A percentile compares a stretch with the other conserved stretches of the same genome.
Evolutionary conservation across 2,329 filamentous ascomycete genomes (phyloP).

Genomic region (Piedraia hortae): DNA sequence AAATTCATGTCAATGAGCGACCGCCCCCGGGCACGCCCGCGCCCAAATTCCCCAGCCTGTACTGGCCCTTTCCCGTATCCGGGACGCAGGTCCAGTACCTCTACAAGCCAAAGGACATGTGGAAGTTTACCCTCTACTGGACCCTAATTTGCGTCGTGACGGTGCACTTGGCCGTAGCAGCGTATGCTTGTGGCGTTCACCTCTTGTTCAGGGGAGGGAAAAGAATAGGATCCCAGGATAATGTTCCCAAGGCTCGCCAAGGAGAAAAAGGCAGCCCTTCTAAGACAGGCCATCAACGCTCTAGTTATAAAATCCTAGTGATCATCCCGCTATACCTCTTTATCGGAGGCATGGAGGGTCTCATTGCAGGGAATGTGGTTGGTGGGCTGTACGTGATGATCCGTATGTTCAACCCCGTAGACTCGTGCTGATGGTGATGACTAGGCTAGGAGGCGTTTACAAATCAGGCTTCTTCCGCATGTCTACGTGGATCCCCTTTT

Average conservation of each 20-base stretch:
- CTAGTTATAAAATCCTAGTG: too few species aligned
- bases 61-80: constrained; percentile 36
- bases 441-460: constrained; percentile 53
- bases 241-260: constrained; percentile 38
- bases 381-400: constrained; percentile 40
- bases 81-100: constrained; percentile 34
- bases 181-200: too few species aligned
- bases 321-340: constrained; percentile 38
- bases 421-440: not conserved
- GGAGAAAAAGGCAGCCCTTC: constrained; percentile 25
- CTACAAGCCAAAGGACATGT: constrained; percentile 50
- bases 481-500: constrained; percentile 82
- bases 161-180: constrained; percentile 45
- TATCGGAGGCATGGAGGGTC: constrained; percentile 46
- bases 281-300: too few species aligned
- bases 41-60: constrained; percentile 56
- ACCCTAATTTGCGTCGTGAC: constrained; percentile 51
- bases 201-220: too few species aligned
- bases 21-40: constrained; percentile 32
- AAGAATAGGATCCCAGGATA: too few species aligned
- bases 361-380: constrained; percentile 56
- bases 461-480: constrained; percentile 60
- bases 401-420: constrained; percentile 1
- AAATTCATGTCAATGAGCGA: constrained; percentile 18
- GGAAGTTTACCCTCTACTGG: constrained; percentile 71